Conservation (phyloP, 176 grass and related monocot species). For the Cenchrus americanus region DNA sequence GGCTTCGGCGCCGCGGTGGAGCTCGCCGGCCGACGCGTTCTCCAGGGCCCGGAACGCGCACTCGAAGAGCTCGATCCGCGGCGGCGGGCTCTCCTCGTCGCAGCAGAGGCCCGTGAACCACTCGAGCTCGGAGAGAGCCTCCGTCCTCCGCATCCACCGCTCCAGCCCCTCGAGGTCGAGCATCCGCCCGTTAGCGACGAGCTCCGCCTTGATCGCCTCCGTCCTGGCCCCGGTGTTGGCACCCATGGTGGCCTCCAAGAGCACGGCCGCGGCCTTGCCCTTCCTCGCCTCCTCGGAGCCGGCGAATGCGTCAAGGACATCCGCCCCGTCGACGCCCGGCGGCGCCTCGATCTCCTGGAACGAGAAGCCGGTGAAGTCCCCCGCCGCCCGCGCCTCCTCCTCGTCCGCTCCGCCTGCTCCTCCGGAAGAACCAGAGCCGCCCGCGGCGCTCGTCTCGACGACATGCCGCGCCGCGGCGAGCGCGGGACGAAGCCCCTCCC, state of each 20-base stretch:
- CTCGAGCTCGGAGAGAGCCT: conserved; percentile 47
- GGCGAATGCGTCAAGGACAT: conserved; percentile 27
- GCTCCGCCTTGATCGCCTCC: conserved; percentile 39
- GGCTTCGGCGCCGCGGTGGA: conserved; percentile 31
- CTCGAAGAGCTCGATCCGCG: conserved; percentile 45
- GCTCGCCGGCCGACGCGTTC: conserved; percentile 20
- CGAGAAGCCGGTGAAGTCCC: conserved; percentile 32
- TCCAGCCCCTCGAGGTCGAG: conserved; percentile 43
- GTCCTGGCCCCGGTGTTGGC: conserved; percentile 15
- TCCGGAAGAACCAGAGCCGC: not conserved
- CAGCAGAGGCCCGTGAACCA: conserved; percentile 54
- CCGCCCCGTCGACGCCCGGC: conserved; percentile 8
- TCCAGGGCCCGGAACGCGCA: conserved; percentile 47
- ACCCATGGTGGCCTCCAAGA: conserved; percentile 38
- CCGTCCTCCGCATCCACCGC: conserved; percentile 41
- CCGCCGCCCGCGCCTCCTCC: not conserved
- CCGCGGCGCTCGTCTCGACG: not conserved
- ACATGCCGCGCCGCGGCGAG: not conserved
- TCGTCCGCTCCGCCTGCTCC: not conserved
- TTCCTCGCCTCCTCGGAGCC: not conserved
- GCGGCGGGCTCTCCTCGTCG: not conserved
- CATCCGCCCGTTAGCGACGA: conserved; percentile 11
- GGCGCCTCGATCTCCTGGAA: conserved; percentile 16
- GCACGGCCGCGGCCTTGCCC: not conserved
- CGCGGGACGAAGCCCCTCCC: not conserved